Conservation (phyloP, 805 yeast species). For the Hermanozyma aechmeae region DNA sequence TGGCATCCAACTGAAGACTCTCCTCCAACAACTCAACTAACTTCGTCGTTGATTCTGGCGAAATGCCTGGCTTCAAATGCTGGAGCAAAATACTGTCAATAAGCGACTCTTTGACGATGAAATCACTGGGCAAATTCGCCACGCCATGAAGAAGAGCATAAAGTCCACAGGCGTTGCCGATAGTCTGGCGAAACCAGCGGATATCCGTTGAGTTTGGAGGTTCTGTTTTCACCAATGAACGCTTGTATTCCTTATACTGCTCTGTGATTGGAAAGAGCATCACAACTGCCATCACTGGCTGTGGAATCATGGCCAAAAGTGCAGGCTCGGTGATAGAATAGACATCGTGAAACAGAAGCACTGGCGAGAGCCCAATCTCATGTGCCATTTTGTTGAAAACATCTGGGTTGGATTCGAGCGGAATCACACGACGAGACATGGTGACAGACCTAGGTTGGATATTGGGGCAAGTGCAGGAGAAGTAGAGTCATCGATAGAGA, state of each 20-base stretch:
- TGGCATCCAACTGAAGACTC: slow-evolving; percentile 29
- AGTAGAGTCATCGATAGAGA: neutral
- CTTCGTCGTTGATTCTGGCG: slow-evolving; percentile 19
- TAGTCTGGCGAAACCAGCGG: slow-evolving; percentile 79
- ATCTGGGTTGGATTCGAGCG: slow-evolving; percentile 85
- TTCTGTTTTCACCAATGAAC: slow-evolving; percentile 27
- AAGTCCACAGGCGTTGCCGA: slow-evolving; percentile 87
- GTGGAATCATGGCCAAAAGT: slow-evolving; percentile 68
- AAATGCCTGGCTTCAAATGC: too few relatives aligned
- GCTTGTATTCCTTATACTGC: slow-evolving; percentile 41
- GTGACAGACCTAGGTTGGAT: neutral
- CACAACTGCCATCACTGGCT: slow-evolving; percentile 71
- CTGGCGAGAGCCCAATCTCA: slow-evolving; percentile 55
- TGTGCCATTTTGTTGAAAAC: slow-evolving; percentile 65
- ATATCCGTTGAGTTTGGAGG: slow-evolving; percentile 23
- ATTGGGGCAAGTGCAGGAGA: neutral
- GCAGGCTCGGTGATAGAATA: slow-evolving; percentile 80
- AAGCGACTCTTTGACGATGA: slow-evolving; percentile 30
- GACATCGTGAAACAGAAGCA: slow-evolving; percentile 65
- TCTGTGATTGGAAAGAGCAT: slow-evolving; percentile 73
- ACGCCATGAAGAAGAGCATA: slow-evolving; percentile 70
- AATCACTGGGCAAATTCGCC: slow-evolving; percentile 36
- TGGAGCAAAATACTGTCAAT: neutral
- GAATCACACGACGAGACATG: slow-evolving; percentile 43
- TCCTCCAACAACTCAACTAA: slow-evolving; percentile 39